Conservation (phyloP, 257 asterid genomes). For the Solanum sejunctum region DNA sequence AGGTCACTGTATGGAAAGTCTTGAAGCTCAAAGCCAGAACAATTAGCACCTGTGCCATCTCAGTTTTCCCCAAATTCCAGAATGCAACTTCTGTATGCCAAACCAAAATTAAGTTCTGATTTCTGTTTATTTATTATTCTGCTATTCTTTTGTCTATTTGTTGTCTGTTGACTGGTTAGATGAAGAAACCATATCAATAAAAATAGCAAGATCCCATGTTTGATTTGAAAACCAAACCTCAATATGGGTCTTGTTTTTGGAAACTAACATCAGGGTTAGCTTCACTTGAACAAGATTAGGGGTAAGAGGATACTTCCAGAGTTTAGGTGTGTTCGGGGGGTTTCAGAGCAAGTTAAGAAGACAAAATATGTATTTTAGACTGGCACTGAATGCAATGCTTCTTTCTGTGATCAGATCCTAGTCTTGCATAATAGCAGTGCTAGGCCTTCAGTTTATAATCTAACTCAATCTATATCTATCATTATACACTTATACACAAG, state of each 20-base stretch:
- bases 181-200: neutral
- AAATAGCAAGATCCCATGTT: neutral
- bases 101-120: constrained; percentile 20
- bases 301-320: neutral
- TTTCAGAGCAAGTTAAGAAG: neutral
- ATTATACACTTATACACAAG: neutral
- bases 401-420: neutral
- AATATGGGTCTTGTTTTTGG: neutral
- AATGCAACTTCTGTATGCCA: constrained; percentile 30
- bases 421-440: neutral
- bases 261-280: neutral
- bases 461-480: neutral
- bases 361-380: neutral
- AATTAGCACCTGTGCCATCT: constrained; percentile 29
- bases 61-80: constrained; percentile 14
- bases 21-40: constrained; percentile 31
- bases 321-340: neutral
- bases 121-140: neutral
- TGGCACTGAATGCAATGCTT: neutral
- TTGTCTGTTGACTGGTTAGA: neutral
- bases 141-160: neutral
- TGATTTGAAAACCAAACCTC: neutral
- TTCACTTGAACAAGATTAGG: neutral
- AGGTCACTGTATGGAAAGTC: constrained; percentile 23
- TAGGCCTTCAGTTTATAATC: neutral